Percentiles rank a stretch among this genome's conserved stretches.
Conservation (phyloP, 2,329 filamentous ascomycete species). For the Lachnellula suecica region DNA sequence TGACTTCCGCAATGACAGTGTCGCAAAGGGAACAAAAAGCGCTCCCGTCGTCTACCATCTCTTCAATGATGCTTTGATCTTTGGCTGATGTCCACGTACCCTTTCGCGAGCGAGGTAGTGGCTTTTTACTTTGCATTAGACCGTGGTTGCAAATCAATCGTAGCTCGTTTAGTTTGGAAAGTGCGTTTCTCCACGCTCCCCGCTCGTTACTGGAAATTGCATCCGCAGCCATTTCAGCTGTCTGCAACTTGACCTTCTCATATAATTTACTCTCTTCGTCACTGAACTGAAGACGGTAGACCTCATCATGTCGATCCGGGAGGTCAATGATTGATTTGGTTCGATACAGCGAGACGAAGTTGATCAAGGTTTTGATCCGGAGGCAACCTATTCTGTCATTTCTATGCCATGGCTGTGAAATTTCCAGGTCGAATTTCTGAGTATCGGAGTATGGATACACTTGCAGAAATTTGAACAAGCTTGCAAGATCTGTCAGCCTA, state of each 20-base stretch:
- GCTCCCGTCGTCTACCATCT: too few relatives aligned
- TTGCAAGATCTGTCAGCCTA: slow-evolving; percentile 31
- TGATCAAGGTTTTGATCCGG: slow-evolving; percentile 5
- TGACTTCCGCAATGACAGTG: too few relatives aligned
- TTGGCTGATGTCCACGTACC: too few relatives aligned
- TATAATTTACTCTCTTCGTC: slow-evolving; percentile 5
- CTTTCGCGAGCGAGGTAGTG: too few relatives aligned
- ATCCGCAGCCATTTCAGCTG: neutral
- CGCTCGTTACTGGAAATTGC: neutral
- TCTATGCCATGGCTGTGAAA: slow-evolving; percentile 31
- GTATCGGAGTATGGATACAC: slow-evolving; percentile 15
- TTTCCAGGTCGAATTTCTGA: slow-evolving; percentile 16
- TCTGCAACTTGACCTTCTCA: slow-evolving; percentile 1
- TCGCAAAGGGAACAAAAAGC: too few relatives aligned
- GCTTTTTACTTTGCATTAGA: too few relatives aligned
- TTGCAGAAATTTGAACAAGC: slow-evolving; percentile 30
- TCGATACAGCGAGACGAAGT: slow-evolving; percentile 1
- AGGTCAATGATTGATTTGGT: slow-evolving; percentile 8
- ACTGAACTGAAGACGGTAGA: slow-evolving; percentile 7
- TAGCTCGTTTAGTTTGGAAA: neutral
- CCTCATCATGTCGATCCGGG: slow-evolving; percentile 1
- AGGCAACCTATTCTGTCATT: slow-evolving; percentile 1
- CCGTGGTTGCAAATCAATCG: slow-evolving; percentile 9
- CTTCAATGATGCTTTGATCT: too few relatives aligned
- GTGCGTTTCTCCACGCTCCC: neutral